A percentile compares a stretch with the other conserved stretches of the same genome.
These are phyloP conservation scores for Tolypocladium tropicale DNA, from an alignment of 2,329 filamentous ascomycete genomes.

Conservation along the genomic window DNA sequence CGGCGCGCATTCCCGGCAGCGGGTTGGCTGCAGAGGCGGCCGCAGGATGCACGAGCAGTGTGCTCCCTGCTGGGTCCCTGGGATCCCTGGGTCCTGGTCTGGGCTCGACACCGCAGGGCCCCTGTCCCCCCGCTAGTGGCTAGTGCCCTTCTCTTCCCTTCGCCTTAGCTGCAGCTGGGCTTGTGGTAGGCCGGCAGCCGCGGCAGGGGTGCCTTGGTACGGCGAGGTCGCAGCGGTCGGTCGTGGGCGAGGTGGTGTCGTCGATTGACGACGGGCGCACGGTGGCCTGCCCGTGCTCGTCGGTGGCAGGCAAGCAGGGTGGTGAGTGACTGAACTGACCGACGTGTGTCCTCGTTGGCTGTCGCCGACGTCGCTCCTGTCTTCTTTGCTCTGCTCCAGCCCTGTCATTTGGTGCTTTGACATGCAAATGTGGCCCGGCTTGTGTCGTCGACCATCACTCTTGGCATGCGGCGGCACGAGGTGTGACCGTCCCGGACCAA, in stretches of 20 bases:
- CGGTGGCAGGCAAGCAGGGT: no score
- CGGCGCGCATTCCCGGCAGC: constrained; percentile 23
- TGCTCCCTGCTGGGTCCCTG: constrained; percentile 11
- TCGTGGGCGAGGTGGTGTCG: neutral
- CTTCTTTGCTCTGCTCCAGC: neutral
- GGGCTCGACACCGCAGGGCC: neutral
- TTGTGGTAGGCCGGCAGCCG: neutral
- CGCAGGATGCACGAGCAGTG: constrained; percentile 25
- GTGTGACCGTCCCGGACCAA: neutral
- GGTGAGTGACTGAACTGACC: no score
- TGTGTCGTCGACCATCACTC: neutral
- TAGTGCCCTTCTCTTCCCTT: neutral
- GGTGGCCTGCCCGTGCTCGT: no score
- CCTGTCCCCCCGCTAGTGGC: neutral
- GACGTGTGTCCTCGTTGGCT: neutral
- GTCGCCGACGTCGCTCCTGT: neutral
- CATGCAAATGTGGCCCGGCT: neutral
- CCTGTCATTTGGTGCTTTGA: neutral
- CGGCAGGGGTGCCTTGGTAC: neutral
- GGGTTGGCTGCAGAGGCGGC: constrained; percentile 25
- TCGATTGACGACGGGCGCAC: neutral
- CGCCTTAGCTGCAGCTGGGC: neutral
- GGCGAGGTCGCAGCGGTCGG: neutral
- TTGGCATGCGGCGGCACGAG: neutral
- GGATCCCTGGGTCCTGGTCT: constrained; percentile 1